These are phyloP conservation scores for Ambrosiella cleistominuta DNA, from an alignment of 2,329 filamentous ascomycete species.

Conservation along the genomic window DNA sequence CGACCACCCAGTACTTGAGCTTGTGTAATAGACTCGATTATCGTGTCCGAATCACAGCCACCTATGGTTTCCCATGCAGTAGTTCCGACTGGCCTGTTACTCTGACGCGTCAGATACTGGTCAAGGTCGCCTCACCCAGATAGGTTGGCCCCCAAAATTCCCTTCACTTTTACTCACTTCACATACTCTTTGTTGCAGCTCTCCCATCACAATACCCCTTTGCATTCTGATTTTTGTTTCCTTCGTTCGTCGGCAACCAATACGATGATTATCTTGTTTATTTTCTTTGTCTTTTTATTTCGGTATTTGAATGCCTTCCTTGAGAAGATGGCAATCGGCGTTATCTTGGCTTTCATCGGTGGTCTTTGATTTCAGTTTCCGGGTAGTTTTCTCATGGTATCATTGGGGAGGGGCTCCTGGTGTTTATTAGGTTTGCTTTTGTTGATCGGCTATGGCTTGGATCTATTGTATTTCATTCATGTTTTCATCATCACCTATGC, in stretches of 20 bases:
- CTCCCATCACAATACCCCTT: slow-evolving; percentile 1
- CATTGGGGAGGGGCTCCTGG: not conserved
- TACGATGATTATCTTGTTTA: slow-evolving; percentile 10
- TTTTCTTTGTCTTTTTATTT: slow-evolving; percentile 14
- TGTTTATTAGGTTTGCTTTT: not conserved
- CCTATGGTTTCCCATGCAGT: no score
- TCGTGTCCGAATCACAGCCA: no score
- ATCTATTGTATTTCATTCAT: not conserved
- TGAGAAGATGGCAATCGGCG: slow-evolving; percentile 11
- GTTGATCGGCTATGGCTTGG: not conserved
- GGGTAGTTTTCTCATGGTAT: not conserved
- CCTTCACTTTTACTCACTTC: not conserved
- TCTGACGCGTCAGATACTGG: no score
- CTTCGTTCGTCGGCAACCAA: not conserved
- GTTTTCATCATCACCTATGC: not conserved
- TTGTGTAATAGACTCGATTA: no score
- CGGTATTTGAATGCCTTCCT: slow-evolving; percentile 4
- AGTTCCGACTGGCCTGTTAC: no score
- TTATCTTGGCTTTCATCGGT: not conserved
- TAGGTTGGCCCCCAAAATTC: no score
- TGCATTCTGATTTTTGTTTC: not conserved
- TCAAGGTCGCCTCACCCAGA: no score
- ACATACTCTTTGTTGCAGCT: not conserved
- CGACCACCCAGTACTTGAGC: no score
- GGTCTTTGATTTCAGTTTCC: not conserved